phyloP scores from a whole-genome alignment of 495 filamentous ascomycete species.

The Penicillium maclennaniae region DNA sequence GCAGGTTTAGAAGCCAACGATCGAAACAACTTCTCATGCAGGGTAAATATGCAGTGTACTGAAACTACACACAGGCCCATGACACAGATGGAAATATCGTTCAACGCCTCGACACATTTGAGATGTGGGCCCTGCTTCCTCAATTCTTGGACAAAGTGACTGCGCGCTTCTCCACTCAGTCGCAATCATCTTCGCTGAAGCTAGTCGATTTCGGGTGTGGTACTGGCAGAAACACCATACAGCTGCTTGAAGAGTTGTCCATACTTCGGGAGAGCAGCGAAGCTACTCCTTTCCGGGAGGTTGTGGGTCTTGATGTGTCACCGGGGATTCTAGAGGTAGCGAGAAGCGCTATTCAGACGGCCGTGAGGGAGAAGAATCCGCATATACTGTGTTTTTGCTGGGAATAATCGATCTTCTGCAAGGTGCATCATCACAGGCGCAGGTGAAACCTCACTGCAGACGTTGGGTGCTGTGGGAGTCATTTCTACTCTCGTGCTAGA shows the following conservation, averaged over 20 bases:
- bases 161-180: slow-evolving; percentile 7
- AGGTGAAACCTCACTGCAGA: slow-evolving; percentile 13
- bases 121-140: slow-evolving; percentile 54
- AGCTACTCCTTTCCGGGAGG: neutral
- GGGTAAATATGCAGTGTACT: neutral
- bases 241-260: slow-evolving; percentile 38
- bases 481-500: slow-evolving; percentile 68
- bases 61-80: slow-evolving; percentile 44
- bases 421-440: slow-evolving; percentile 6
- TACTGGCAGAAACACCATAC: slow-evolving; percentile 64
- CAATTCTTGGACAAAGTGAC: slow-evolving; percentile 41
- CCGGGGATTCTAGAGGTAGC: slow-evolving; percentile 56
- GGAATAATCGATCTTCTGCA: slow-evolving; percentile 35
- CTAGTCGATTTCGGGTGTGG: slow-evolving; percentile 56
- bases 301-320: slow-evolving; percentile 51
- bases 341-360: slow-evolving; percentile 16
- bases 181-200: slow-evolving; percentile 41
- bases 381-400: slow-evolving; percentile 6
- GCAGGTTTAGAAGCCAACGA: slow-evolving; percentile 8
- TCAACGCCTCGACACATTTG: slow-evolving; percentile 61
- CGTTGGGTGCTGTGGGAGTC: slow-evolving; percentile 38
- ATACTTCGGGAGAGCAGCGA: slow-evolving; percentile 1
- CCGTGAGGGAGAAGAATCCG: neutral
- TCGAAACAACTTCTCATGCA: neutral
- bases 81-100: slow-evolving; percentile 73